Evolutionary conservation across 192 early-diverging fungal species (phyloP).

Genomic region (Backusella westeae): DNA sequence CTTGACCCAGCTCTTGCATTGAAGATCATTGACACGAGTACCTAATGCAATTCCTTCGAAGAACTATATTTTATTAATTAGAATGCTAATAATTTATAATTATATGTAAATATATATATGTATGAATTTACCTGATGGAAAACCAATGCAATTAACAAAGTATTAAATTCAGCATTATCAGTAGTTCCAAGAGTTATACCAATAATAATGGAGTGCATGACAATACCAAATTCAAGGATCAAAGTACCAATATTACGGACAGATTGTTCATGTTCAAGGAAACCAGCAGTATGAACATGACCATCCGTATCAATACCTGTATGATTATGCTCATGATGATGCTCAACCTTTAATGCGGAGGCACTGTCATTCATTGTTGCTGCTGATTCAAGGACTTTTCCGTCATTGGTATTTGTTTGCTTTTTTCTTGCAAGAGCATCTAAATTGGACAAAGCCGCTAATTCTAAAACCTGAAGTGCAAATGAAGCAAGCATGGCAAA

Average conservation of each 20-base stretch:
- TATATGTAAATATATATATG: background rate
- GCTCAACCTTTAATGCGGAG: background rate
- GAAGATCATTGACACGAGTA: constrained; percentile 41
- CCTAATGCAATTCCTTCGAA: constrained; percentile 53
- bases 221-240: constrained; percentile 75
- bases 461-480: constrained; percentile 31
- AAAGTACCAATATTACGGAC: constrained; percentile 56
- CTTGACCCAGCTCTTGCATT: constrained; percentile 17
- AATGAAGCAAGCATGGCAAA: constrained; percentile 37
- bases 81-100: background rate
- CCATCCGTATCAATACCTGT: background rate
- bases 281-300: constrained; percentile 35
- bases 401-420: background rate
- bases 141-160: constrained; percentile 63
- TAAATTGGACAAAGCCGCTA: constrained; percentile 27
- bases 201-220: constrained; percentile 77
- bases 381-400: background rate
- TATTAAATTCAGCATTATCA: constrained; percentile 51
- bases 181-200: constrained; percentile 70
- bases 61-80: constrained; percentile 21
- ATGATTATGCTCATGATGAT: background rate
- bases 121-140: constrained; percentile 62
- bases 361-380: background rate
- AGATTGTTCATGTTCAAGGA: constrained; percentile 34
- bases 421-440: background rate